Base-by-base conservation (phyloP, 108 stramenopile species). In the Licmophora abbreviata region DNA sequence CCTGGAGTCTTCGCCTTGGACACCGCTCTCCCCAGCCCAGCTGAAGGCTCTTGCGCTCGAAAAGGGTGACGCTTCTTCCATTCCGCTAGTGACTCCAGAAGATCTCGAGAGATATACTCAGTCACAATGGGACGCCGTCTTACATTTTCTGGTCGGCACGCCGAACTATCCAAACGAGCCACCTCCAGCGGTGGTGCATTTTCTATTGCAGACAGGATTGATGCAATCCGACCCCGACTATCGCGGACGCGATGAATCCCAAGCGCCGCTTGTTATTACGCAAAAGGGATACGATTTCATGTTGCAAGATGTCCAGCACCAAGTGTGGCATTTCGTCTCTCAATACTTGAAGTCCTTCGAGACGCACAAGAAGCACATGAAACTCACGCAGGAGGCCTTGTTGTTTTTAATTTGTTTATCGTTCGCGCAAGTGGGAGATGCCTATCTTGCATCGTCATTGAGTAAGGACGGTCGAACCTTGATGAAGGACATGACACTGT, bases 261-360 rank as follows among this genome's bases (percentile, higher is more conserved):
- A 72, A 18, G 81, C 88, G 1, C 88, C 88, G 2, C 48, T 86
- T 29, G 81, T 90, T n/a, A 90, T 90, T 49, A 83, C 84, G 4
- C 69, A 79, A 22, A 76, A 79, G 54, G 88, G 88, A 21, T 90
- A 90, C 54, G 88, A 90, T 49, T 90, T 90, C 44, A 85, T 90
- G 88, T 53, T 90, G 22, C 71, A 76, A 36, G 88, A 90, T 45
- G 74, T 65, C 23, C 57, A 76, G 21, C 76, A 79, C 17, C 88
- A 90, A 59, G 82, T 86, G 0, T 90, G 88, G 88, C 88, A 85
- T 49, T 85, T 90, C 56, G 66, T 85, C 15, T 58, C 86, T 17
- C 81, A 85, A 52, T 90, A 90, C 59, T 47, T 90, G 20, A 54
- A 71, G 40, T 49, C 57, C 17, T 22, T 75, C 44, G 44, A 34